Evolutionary conservation across 164 flowering plant genomes (phyloP), one percentile per base, ranked within the genome.

Genomic region (Piper longum): DNA sequence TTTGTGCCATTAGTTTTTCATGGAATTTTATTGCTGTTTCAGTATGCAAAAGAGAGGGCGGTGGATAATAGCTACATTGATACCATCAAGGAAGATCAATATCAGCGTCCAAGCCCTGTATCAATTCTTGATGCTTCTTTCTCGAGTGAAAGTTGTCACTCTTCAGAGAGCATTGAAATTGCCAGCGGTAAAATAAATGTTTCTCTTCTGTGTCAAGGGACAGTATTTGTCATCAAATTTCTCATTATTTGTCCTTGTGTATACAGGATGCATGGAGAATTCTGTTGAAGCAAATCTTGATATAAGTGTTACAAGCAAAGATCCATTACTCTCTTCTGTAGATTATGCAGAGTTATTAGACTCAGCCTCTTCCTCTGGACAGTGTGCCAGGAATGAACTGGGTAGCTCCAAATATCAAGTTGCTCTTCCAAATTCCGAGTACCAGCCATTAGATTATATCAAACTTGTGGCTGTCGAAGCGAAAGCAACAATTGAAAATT

Each of bases 51-150:
- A 64, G 81, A 70, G 36, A 70, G 48, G 19, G 55, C 8, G 6
- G 63, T 62, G 14, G 48, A 36, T 69, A 40, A 69, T 42, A 70
- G 70, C 73, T 73, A 74, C 48, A 55, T 43, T 69, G 80, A 72
- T 59, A 74, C 76, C 26, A 69, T 64, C 57, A 72, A 74, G 42
- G 73, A 73, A 60, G 68, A 71, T 39, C 79, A 80, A 52, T 66
- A 67, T 68, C 77, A 76, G 44, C 75, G 78, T 73, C 96, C 87
- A 3, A 87, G 98, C 73, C 93, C 96, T 7, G 75, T 86, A 55
- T 92, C 98, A 58, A 72, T 81, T 70, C 88, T 93, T 67, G 96
- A 85, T 62, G 78, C 78, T 40, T 74, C 84, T 62, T 74, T 82
- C 66, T 79, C 83, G 12, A 71, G 74, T 67, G 97, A 86, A 67